phyloP scores from a whole-genome alignment of 176 grass and related monocot genomes.

The Zoysia japonica region DNA sequence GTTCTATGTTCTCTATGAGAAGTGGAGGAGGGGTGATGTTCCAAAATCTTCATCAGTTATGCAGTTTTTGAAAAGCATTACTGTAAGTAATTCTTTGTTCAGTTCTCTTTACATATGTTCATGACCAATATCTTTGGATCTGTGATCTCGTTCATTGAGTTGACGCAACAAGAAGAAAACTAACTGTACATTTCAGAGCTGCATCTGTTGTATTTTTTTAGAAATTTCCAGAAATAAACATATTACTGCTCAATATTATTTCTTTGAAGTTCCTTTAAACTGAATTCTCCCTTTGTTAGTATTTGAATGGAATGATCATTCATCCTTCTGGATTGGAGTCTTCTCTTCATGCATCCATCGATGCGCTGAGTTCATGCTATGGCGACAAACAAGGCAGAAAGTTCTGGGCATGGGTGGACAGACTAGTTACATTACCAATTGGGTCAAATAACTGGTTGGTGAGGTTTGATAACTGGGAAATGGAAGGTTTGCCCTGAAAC shows the following conservation, averaged over 20 bases:
- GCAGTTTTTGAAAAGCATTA: constrained; percentile 57
- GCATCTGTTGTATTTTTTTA: neutral
- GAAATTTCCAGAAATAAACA: neutral
- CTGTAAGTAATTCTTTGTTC: constrained; percentile 56
- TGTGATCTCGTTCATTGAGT: constrained; percentile 10
- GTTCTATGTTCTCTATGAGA: constrained; percentile 81
- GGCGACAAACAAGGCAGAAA: constrained; percentile 65
- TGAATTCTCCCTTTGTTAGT: constrained; percentile 43
- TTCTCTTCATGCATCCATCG: constrained; percentile 61
- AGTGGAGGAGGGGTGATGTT: constrained; percentile 65
- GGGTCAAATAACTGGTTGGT: constrained; percentile 67
- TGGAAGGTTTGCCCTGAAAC: constrained; percentile 54
- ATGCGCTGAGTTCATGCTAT: constrained; percentile 55
- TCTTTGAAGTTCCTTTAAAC: constrained; percentile 27
- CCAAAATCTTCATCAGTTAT: constrained; percentile 59
- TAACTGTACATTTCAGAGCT: neutral
- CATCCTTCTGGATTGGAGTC: constrained; percentile 73
- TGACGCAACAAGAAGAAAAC: constrained; percentile 10
- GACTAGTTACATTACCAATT: constrained; percentile 59
- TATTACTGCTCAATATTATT: neutral
- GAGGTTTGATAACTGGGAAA: constrained; percentile 86
- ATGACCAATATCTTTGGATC: neutral
- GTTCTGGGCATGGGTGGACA: constrained; percentile 82
- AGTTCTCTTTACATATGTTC: constrained; percentile 12
- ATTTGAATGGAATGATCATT: constrained; percentile 61